phyloP scores from a whole-genome alignment of 1,139 yeast species.

The Meyerozyma carpophila region DNA sequence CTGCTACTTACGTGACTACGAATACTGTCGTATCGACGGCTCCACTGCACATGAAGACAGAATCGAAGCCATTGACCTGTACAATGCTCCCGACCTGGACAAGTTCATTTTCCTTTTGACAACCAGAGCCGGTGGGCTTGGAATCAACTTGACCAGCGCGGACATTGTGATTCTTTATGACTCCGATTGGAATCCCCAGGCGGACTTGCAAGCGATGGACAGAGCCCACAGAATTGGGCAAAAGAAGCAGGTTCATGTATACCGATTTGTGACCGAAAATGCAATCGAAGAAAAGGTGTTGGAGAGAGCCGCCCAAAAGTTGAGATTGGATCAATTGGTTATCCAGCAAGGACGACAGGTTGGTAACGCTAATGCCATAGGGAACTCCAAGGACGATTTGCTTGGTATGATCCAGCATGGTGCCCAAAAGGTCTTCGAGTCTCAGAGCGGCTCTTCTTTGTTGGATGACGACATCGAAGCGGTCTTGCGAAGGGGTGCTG shows the following conservation, averaged over 20 bases:
- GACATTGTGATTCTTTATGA: constrained; percentile 87
- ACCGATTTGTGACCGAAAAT: constrained; percentile 87
- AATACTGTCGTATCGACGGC: constrained; percentile 93
- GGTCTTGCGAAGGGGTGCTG: constrained; percentile 71
- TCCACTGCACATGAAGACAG: constrained; percentile 93
- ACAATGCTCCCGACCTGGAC: constrained; percentile 73
- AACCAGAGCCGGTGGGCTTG: constrained; percentile 98
- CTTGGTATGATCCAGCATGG: constrained; percentile 96
- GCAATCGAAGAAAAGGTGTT: constrained; percentile 95
- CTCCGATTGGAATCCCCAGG: constrained; percentile 99
- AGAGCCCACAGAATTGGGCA: constrained; percentile 98
- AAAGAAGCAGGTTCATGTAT: constrained; percentile 90
- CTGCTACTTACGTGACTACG: constrained; percentile 75
- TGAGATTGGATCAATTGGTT: constrained; percentile 88
- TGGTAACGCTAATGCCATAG: constrained; percentile 37
- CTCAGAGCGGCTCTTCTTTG: constrained; percentile 29
- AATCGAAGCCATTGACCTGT: constrained; percentile 87
- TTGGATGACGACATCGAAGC: constrained; percentile 76
- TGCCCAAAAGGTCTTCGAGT: constrained; percentile 78
- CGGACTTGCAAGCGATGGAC: constrained; percentile 98
- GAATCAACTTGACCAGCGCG: constrained; percentile 90
- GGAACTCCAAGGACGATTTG: constrained; percentile 76
- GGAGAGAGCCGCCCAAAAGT: constrained; percentile 93
- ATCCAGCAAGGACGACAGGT: constrained; percentile 85
- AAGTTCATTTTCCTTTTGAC: constrained; percentile 85